Conservation (phyloP, 2,329 filamentous ascomycete genomes). For the Cercospora sp. region DNA sequence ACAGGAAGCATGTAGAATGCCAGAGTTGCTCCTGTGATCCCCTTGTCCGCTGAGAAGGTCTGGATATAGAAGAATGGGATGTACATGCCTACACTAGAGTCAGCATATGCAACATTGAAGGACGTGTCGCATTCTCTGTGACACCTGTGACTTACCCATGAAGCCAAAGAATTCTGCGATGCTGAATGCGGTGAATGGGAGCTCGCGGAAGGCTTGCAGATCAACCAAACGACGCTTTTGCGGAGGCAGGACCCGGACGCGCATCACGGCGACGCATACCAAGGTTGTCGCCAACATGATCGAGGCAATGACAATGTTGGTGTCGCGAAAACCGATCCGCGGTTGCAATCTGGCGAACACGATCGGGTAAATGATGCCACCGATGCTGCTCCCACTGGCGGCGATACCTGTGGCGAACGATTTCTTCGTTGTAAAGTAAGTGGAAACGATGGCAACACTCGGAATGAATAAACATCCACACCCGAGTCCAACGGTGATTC, state of each 20-base stretch:
- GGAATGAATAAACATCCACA: slow-evolving; percentile 18
- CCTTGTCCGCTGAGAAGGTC: slow-evolving; percentile 43
- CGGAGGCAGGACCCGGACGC: not conserved
- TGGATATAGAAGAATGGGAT: not conserved
- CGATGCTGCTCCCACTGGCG: slow-evolving; percentile 59
- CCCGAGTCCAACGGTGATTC: slow-evolving; percentile 13
- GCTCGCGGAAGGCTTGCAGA: slow-evolving; percentile 36
- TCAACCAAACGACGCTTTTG: slow-evolving; percentile 23
- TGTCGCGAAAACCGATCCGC: slow-evolving; percentile 48
- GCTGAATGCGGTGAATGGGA: slow-evolving; percentile 43
- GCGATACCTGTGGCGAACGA: slow-evolving; percentile 58
- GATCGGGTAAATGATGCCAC: slow-evolving; percentile 56
- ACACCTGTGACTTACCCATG: slow-evolving; percentile 27
- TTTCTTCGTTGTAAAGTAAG: slow-evolving; percentile 33
- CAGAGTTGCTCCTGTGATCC: slow-evolving; percentile 38
- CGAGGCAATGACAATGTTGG: slow-evolving; percentile 38
- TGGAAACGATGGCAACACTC: slow-evolving; percentile 10
- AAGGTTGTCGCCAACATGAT: slow-evolving; percentile 37
- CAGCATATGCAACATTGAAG: not conserved
- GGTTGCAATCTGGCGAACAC: slow-evolving; percentile 51
- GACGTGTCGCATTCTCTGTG: no score
- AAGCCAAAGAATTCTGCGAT: slow-evolving; percentile 47
- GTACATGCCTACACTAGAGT: not conserved
- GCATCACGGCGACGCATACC: not conserved
- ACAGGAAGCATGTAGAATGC: slow-evolving; percentile 68